Evolutionary conservation across 345 rosid species (phyloP), one percentile per base, ranked within the genome.

Genomic region (Eucalyptus pauciflora): DNA sequence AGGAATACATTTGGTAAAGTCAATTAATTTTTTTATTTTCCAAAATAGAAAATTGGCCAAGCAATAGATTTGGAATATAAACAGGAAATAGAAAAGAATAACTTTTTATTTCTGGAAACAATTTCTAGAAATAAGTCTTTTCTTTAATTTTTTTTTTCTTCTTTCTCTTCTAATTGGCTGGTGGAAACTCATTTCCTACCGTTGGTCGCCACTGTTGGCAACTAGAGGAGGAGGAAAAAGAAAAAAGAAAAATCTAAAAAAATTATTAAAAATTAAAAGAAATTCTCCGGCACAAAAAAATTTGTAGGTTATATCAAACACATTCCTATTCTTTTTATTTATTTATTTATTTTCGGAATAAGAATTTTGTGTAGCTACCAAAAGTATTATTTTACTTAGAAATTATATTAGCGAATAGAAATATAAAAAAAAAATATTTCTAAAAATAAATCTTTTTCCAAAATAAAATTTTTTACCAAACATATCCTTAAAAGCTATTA

Each of bases 181-280:
- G 58, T 52, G 58, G 58, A 52, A 52, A 20, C 58, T 52, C 25
- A 52, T 25, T 8, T 18, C 25, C 5, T 52, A 0, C 9, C 0
- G 0, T 0, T 0, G 10, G 2, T 52, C 5, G 2, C 56, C 56
- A 52, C 2, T 7, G 2, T 9, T 18, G 0, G 56, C 0, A 0
- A 0, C 10, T 52, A 52, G 56, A 18, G 58, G 10, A 52, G 56
- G 9, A 20, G 25, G 5, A 52, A 52, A 52, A 52, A 18, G 4
- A 52, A 52, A 51, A 17, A 16, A 0, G 0, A 16, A 51, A 3
- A 52, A 51, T 0, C 3, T 3, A 37, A 37, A 4, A 37, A 37
- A 37, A 37, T 37, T 1, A 50, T 50, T 50, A 50, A 15, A 50
- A 3, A 52, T 7, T 52, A 7, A 0, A 7, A 7, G 1, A 52